These are phyloP conservation scores for Cavenderia fasciculata DNA, from an alignment of 78 protist genomes.

Conservation along the genomic window DNA sequence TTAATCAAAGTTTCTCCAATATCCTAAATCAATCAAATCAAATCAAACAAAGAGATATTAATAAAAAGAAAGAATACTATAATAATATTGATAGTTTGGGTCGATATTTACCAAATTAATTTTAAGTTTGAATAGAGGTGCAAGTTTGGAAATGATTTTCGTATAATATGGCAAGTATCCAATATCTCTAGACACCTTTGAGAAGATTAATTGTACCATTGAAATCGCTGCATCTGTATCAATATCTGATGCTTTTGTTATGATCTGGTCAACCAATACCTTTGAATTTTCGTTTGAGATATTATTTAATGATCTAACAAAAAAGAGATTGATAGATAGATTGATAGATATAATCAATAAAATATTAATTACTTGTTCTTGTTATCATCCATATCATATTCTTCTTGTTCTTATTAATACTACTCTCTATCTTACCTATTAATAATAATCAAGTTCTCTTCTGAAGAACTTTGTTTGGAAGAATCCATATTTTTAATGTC, in stretches of 20 bases:
- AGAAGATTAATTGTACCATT: neutral
- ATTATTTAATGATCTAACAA: conserved; percentile 24
- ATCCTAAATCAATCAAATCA: neutral
- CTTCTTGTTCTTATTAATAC: too few relatives aligned
- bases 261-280: conserved; percentile 35
- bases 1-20: neutral
- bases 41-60: too few relatives aligned
- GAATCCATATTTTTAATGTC: neutral
- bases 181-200: conserved; percentile 31
- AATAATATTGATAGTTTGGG: neutral
- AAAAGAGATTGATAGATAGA: neutral
- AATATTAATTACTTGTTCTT: neutral
- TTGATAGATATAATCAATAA: neutral
- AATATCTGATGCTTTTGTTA: conserved; percentile 21
- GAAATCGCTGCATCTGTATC: conserved; percentile 1
- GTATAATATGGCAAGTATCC: neutral
- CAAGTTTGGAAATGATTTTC: conserved; percentile 7
- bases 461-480: neutral
- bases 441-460: neutral
- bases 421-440: conserved; percentile 1
- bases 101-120: neutral
- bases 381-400: too few relatives aligned
- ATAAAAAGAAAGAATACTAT: neutral
- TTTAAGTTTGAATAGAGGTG: conserved; percentile 12
- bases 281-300: conserved; percentile 19